phyloP scores from a whole-genome alignment of 257 asterid species.

The Parsonsia alboflavescens region DNA sequence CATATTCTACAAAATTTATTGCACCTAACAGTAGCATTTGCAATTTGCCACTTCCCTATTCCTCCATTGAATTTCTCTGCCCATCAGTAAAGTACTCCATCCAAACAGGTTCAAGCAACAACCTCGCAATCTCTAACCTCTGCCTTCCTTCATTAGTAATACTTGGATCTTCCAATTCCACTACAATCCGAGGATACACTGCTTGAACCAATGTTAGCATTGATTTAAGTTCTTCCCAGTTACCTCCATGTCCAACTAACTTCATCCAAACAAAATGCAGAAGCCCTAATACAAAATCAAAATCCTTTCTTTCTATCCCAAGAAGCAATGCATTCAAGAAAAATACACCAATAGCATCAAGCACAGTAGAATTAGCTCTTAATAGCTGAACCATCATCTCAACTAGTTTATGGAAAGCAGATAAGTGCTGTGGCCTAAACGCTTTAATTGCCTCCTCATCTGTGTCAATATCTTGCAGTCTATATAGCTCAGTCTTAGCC shows the following conservation, averaged over 20 bases:
- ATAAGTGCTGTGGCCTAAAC: constrained; percentile 25
- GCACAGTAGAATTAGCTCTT: constrained; percentile 39
- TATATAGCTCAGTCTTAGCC: constrained; percentile 62
- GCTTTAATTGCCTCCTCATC: constrained; percentile 38
- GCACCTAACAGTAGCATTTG: background rate
- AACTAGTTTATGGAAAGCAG: constrained; percentile 52
- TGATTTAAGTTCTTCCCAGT: constrained; percentile 48
- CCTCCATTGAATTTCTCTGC: constrained; percentile 34
- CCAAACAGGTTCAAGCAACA: constrained; percentile 68
- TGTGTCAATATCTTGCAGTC: constrained; percentile 28
- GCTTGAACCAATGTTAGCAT: constrained; percentile 42
- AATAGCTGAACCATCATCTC: constrained; percentile 42
- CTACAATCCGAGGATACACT: constrained; percentile 41
- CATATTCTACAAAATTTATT: background rate
- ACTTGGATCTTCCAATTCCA: constrained; percentile 30
- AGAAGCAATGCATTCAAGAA: constrained; percentile 39
- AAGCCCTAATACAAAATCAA: constrained; percentile 50
- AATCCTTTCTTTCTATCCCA: constrained; percentile 46
- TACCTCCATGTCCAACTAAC: constrained; percentile 40
- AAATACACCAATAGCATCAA: constrained; percentile 65
- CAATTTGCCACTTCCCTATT: constrained; percentile 10
- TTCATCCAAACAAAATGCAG: constrained; percentile 60
- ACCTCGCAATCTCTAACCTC: constrained; percentile 39
- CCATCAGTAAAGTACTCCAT: constrained; percentile 33
- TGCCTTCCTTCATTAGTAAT: constrained; percentile 31